Percentiles rank a stretch among this genome's conserved stretches.
Evolutionary conservation across 331 rosid genomes (phyloP).

Genomic region (Pyracantha coccinea): DNA sequence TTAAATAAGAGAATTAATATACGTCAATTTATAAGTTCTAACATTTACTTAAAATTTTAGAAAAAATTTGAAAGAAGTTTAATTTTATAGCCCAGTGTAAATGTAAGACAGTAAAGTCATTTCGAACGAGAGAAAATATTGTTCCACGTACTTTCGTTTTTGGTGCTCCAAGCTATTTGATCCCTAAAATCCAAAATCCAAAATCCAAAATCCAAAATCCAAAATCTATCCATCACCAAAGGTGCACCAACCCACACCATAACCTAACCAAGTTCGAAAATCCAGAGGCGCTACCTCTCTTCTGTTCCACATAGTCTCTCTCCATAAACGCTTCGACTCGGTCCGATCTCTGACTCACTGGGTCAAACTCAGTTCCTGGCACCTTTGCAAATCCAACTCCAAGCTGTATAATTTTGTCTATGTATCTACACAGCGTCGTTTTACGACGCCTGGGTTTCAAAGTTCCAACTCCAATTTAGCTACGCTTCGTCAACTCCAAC

Average conservation of each 20-base stretch:
- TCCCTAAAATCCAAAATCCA: too few relatives aligned
- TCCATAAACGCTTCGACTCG: not conserved
- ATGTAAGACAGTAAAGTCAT: too few relatives aligned
- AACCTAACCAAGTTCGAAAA: conserved; percentile 6
- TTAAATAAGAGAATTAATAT: too few relatives aligned
- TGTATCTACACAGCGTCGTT: not conserved
- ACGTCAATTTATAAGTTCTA: too few relatives aligned
- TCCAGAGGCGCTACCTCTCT: conserved; percentile 5
- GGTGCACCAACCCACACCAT: not conserved
- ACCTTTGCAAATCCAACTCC: not conserved
- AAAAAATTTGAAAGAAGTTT: too few relatives aligned
- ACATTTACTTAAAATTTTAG: too few relatives aligned
- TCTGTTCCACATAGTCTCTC: not conserved
- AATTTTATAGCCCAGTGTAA: too few relatives aligned
- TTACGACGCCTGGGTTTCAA: not conserved
- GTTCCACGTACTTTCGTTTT: too few relatives aligned
- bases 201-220: too few relatives aligned
- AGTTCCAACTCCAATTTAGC: not conserved
- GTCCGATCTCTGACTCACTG: conserved; percentile 1
- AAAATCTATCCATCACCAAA: too few relatives aligned
- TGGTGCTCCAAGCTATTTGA: too few relatives aligned
- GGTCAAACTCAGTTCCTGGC: not conserved
- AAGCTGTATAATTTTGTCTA: not conserved
- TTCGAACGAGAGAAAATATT: too few relatives aligned
- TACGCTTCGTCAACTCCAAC: not conserved